These are phyloP conservation scores for Ustilago lituana DNA, from an alignment of 1,284 basidiomycete species.

Conservation along the genomic window DNA sequence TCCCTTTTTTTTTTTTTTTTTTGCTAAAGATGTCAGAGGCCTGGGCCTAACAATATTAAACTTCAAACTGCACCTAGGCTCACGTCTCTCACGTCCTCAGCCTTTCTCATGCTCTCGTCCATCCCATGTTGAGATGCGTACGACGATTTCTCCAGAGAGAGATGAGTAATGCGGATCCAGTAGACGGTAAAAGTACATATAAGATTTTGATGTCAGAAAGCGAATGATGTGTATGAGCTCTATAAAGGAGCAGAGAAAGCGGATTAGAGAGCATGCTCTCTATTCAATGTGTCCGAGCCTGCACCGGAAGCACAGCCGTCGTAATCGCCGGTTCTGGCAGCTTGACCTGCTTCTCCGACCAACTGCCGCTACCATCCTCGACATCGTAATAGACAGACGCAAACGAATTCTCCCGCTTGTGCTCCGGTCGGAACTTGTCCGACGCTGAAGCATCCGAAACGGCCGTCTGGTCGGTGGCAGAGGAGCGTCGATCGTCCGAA, in stretches of 20 bases:
- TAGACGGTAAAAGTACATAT: no score
- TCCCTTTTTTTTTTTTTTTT: not conserved
- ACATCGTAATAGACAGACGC: conserved; percentile 34
- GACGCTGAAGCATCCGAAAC: conserved; percentile 15
- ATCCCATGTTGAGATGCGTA: not conserved
- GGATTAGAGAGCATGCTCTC: not conserved
- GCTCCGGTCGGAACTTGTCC: conserved; percentile 1
- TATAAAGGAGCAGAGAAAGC: not conserved
- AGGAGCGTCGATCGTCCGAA: conserved; percentile 23
- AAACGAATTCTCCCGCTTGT: conserved; percentile 21
- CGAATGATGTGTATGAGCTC: no score
- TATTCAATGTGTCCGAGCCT: not conserved
- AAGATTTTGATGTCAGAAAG: no score
- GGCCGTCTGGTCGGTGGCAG: conserved; percentile 23
- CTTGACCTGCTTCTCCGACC: conserved; percentile 6
- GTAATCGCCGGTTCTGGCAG: not conserved
- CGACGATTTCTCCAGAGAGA: no score
- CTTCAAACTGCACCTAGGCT: no score
- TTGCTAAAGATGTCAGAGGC: not conserved
- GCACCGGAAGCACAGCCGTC: conserved; percentile 4
- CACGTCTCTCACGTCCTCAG: no score
- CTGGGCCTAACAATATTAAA: no score
- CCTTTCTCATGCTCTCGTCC: no score
- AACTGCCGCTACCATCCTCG: conserved; percentile 4
- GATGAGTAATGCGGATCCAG: no score